Conservation (phyloP, 169 alveolate genomes). For the Babesia sp. region DNA sequence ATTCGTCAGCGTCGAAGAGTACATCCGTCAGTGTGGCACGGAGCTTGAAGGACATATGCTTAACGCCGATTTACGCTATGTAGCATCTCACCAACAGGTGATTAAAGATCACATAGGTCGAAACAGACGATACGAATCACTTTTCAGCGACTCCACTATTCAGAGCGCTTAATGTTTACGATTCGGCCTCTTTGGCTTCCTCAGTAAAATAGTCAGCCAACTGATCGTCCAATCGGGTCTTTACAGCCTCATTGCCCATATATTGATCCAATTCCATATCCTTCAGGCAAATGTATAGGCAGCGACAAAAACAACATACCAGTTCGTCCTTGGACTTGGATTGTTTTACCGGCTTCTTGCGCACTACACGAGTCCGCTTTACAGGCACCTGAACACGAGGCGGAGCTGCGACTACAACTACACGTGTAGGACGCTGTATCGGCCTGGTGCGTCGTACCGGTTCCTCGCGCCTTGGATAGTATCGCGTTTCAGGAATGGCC, state of each 20-base stretch:
- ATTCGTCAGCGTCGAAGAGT: slow-evolving; percentile 28
- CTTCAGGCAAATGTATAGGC: slow-evolving; percentile 16
- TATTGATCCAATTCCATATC: slow-evolving; percentile 68
- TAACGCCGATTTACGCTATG: slow-evolving; percentile 24
- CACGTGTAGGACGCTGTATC: not conserved
- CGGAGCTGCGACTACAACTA: not conserved
- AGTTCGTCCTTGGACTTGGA: slow-evolving; percentile 41
- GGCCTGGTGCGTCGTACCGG: not conserved
- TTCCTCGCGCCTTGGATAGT: slow-evolving; percentile 4
- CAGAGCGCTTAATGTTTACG: slow-evolving; percentile 2
- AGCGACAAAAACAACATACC: slow-evolving; percentile 22
- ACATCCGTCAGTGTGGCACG: slow-evolving; percentile 12
- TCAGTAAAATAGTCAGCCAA: slow-evolving; percentile 59
- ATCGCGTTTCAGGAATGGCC: not conserved
- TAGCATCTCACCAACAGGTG: not conserved
- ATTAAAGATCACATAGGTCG: slow-evolving; percentile 42
- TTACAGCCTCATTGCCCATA: slow-evolving; percentile 66
- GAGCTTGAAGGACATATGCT: slow-evolving; percentile 50
- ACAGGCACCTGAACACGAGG: not conserved
- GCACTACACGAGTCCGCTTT: slow-evolving; percentile 14
- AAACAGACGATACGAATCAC: slow-evolving; percentile 19
- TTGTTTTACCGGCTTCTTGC: slow-evolving; percentile 31
- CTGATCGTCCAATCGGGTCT: slow-evolving; percentile 54
- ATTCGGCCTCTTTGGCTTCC: slow-evolving; percentile 8
- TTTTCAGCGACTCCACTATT: not conserved